Evolutionary conservation across 768 basidiomycete species (phyloP).

Genomic region (Russula brevipes): DNA sequence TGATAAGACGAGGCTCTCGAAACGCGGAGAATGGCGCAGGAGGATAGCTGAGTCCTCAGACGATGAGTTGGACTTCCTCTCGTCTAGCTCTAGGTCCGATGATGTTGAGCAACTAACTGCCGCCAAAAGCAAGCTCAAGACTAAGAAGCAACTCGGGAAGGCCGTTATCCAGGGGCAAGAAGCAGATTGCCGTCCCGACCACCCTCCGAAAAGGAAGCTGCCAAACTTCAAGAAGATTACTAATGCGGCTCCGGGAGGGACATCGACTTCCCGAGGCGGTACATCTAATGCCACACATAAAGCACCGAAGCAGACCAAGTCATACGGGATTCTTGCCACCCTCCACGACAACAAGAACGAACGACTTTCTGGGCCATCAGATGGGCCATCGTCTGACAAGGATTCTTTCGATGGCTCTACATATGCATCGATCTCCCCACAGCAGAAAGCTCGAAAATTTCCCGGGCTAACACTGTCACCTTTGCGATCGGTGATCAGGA

Average conservation of each 20-base stretch:
- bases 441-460: neutral
- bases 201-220: constrained; percentile 10
- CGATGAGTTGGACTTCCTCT: constrained; percentile 20
- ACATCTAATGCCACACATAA: neutral
- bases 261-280: constrained; percentile 8
- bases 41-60: constrained; percentile 9
- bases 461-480: constrained; percentile 5
- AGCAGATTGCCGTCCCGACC: neutral
- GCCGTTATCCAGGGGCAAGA: neutral
- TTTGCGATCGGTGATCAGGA: neutral
- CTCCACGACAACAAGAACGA: constrained; percentile 10
- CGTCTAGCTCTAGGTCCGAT: constrained; percentile 17
- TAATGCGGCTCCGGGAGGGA: neutral
- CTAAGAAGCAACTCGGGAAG: neutral
- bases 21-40: neutral
- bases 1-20: neutral
- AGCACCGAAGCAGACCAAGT: neutral
- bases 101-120: constrained; percentile 1
- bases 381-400: constrained; percentile 10
- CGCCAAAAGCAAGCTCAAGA: constrained; percentile 4
- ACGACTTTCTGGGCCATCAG: neutral
- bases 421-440: neutral
- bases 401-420: neutral
- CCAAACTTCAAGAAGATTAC: constrained; percentile 22
- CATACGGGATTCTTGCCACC: neutral